Evolutionary conservation across 441 rosid genomes (phyloP).

Genomic region (Erodium chrysanthum): DNA sequence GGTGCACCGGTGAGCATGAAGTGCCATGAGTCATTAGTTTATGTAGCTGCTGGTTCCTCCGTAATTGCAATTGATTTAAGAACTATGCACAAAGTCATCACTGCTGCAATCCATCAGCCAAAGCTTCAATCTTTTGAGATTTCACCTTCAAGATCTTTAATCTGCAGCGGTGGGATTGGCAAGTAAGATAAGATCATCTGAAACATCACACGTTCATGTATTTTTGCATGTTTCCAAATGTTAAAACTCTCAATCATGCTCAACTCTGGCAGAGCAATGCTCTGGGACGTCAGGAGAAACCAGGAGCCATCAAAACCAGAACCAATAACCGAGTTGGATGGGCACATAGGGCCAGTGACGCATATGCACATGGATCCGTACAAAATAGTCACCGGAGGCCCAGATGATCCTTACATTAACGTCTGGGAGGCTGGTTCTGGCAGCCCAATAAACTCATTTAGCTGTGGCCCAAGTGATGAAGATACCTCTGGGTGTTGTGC

Average conservation of each 20-base stretch:
- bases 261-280: conserved; percentile 36
- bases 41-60: conserved; percentile 53
- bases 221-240: background rate
- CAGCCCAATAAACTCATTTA: conserved; percentile 34
- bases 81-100: conserved; percentile 47
- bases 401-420: conserved; percentile 25
- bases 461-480: conserved; percentile 14
- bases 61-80: conserved; percentile 48
- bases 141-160: conserved; percentile 36
- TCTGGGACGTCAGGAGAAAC: conserved; percentile 52
- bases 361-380: conserved; percentile 43
- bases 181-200: conserved; percentile 28
- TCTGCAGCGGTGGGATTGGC: conserved; percentile 48
- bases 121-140: conserved; percentile 36
- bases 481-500: conserved; percentile 31
- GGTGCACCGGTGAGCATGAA: conserved; percentile 45
- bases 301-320: conserved; percentile 25
- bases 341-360: conserved; percentile 38
- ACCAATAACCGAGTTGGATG: conserved; percentile 43
- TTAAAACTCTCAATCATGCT: too few relatives aligned
- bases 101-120: conserved; percentile 28
- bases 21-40: conserved; percentile 49
- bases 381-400: conserved; percentile 51
- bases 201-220: background rate
- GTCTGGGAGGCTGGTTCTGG: conserved; percentile 55